Evolutionary conservation across 228 moss, liverwort and hornwort genomes (phyloP), one percentile per base, ranked within the genome.

Genomic region (Sphagnum fallax): DNA sequence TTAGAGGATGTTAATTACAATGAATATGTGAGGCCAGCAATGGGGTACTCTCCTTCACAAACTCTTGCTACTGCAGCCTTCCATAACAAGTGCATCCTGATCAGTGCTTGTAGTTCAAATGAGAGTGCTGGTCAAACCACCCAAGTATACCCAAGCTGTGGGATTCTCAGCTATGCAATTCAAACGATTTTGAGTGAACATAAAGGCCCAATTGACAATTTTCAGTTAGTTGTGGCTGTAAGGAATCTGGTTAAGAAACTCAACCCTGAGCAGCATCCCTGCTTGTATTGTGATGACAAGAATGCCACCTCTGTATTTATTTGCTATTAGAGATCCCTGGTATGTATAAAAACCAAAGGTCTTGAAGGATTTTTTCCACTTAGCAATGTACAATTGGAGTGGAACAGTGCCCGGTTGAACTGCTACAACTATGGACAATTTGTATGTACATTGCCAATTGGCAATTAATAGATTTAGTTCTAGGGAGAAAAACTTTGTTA

Each of bases 221-320:
- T 49, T 10, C 49, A 65, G 16, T 51, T 65, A 8, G 65, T 65
- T n/a, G 13, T 14, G 13, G 51, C 16, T 6, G 65, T 32, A 14
- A 49, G 65, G 49, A 49, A 18, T 49, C 6, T 18, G 12, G 51
- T 65, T 51, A 16, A 65, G 18, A 5, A 18, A 13, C 6, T 13
- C 6, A 51, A 51, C 16, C 16, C 49, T 51, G 51, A 49, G 1
- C 65, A 65, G 65, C 16, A 47, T 8, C 65, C 65, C 18, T 65
- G 65, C 47, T 51, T 65, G 49, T 65, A 65, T 14, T 65, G 65
- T 49, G 51, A 51, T n/a, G 65, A 65, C 48, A 51, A 65, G 10
- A 65, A 65, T n/a, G 65, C 65, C 13, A 51, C 49, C 4, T 16
- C 65, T 2, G 49, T 49, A 13, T 65, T 65, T 48, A 65, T 65